A percentile compares a stretch with the other conserved stretches of the same genome.
Conservation (phyloP, 192 early-diverging fungal genomes). For the Thamnidium elegans region DNA sequence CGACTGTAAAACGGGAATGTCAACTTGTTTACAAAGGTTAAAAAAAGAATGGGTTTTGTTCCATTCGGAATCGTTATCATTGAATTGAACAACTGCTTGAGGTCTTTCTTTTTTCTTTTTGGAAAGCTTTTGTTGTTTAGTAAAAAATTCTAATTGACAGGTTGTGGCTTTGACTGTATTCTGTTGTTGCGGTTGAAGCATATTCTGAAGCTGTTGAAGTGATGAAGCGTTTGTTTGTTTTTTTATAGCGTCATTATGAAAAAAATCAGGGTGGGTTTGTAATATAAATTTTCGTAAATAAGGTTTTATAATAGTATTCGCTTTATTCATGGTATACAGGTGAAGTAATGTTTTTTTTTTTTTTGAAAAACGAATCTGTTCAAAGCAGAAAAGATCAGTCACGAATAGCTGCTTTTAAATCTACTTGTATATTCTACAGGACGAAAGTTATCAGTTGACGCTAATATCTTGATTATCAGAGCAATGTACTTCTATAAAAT, state of each 20-base stretch:
- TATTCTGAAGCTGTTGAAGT: constrained; percentile 13
- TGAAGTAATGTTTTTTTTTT: too few species aligned
- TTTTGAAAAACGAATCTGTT: too few species aligned
- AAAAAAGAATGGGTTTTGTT: constrained; percentile 17
- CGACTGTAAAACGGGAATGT: constrained; percentile 2
- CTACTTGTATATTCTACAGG: too few species aligned
- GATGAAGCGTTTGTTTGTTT: constrained; percentile 19
- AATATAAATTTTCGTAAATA: constrained; percentile 28
- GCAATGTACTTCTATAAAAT: too few species aligned
- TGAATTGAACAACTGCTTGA: not conserved
- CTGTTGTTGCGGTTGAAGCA: constrained; percentile 8
- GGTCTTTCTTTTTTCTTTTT: constrained; percentile 4
- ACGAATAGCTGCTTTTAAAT: too few species aligned
- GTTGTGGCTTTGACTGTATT: not conserved
- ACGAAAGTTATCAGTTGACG: too few species aligned
- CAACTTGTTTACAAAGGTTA: constrained; percentile 19
- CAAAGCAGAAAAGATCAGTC: too few species aligned
- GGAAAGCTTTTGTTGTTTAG: not conserved
- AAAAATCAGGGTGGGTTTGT: constrained; percentile 29
- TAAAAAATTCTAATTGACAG: not conserved
- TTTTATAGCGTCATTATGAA: constrained; percentile 17
- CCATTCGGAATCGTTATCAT: constrained; percentile 14
- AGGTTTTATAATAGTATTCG: constrained; percentile 21
- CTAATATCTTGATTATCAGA: too few species aligned
- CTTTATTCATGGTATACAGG: constrained; percentile 3